Base-by-base conservation (phyloP, 495 filamentous ascomycete genomes). In the Trichoderma reesei region DNA sequence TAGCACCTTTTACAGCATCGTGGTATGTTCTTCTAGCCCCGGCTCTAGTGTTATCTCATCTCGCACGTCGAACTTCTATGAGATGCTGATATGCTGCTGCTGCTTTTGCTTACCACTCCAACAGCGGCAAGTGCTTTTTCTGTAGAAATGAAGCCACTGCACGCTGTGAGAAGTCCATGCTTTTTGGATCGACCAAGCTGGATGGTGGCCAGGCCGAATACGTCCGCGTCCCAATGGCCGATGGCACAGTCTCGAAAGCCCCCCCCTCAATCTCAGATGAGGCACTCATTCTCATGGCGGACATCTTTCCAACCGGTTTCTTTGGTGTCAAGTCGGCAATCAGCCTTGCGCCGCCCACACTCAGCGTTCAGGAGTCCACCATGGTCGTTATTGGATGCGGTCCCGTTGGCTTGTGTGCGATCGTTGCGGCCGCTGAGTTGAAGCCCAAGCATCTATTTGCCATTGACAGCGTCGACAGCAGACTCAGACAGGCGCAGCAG, bases 121-220 rank as follows among this genome's bases (percentile, higher is more conserved):
- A 10, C 67, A 91, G 90, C 76, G 83, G 85, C 54, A 79, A 86
- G 44, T 97, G 93, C 76, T 97, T 93, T 80, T 97, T 96, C 80
- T 98, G 93, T 82, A 84, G 79, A 54, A 83, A 87, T 65, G 88
- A 88, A 18, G 89, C 82, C 75, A 91, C 91, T 11, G 92, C 91
- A 10, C 87, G 93, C 61, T 98, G 94, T 74, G 79, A 80, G n/a
- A 84, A 90, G 66, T 81, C 78, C 31, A 73, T 81, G 20, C 81
- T 98, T 1, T 96, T 96, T 68, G 93, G 93, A 46, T 88, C 81
- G 51, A 76, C 82, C 16, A 73, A 73, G 5, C 78, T 96, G 37
- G 91, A 96, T 71, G 94, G 94, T 65, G 91, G 82, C 5, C 93
- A 98, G 74, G 93, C 94, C 37, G 88, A 96, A 78, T 97, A 88